Conservation (phyloP, 352 stramenopile species). For the Peronospora destructor region DNA sequence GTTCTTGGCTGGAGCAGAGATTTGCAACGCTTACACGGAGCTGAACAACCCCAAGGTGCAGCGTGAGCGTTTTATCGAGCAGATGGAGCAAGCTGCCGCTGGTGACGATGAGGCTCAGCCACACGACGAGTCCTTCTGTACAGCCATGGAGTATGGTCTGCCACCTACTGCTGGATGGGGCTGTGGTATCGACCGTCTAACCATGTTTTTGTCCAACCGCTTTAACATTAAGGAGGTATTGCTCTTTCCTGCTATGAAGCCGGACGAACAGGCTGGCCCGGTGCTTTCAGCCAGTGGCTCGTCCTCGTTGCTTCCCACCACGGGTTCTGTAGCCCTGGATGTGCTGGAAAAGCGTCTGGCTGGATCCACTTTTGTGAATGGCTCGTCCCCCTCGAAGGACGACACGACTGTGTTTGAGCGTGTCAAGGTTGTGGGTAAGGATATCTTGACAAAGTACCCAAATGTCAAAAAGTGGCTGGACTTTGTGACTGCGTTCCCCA, state of each 20-base stretch:
- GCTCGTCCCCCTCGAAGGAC: slow-evolving; percentile 62
- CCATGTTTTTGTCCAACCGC: slow-evolving; percentile 94
- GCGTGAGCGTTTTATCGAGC: slow-evolving; percentile 75
- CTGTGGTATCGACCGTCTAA: slow-evolving; percentile 96
- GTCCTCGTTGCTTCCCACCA: slow-evolving; percentile 21
- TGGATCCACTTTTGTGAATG: slow-evolving; percentile 57
- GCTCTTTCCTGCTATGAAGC: slow-evolving; percentile 99
- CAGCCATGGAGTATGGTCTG: slow-evolving; percentile 94
- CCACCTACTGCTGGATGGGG: slow-evolving; percentile 96
- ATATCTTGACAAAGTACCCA: slow-evolving; percentile 64
- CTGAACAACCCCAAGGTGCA: slow-evolving; percentile 94
- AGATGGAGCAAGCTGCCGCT: slow-evolving; percentile 70
- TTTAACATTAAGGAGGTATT: slow-evolving; percentile 97
- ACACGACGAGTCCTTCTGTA: slow-evolving; percentile 93
- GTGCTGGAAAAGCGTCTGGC: slow-evolving; percentile 62
- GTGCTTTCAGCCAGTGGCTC: slow-evolving; percentile 12
- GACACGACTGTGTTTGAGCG: slow-evolving; percentile 57
- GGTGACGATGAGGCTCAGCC: slow-evolving; percentile 83
- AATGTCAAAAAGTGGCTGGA: slow-evolving; percentile 72
- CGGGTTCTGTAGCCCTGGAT: slow-evolving; percentile 47
- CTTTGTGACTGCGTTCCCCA: slow-evolving; percentile 68
- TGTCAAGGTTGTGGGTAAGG: slow-evolving; percentile 73
- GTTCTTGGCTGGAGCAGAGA: slow-evolving; percentile 94
- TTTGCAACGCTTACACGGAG: slow-evolving; percentile 99
- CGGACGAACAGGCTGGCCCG: slow-evolving; percentile 61